These are phyloP conservation scores for Aquilaria malaccensis DNA, from an alignment of 345 rosid species.

Conservation along the genomic window DNA sequence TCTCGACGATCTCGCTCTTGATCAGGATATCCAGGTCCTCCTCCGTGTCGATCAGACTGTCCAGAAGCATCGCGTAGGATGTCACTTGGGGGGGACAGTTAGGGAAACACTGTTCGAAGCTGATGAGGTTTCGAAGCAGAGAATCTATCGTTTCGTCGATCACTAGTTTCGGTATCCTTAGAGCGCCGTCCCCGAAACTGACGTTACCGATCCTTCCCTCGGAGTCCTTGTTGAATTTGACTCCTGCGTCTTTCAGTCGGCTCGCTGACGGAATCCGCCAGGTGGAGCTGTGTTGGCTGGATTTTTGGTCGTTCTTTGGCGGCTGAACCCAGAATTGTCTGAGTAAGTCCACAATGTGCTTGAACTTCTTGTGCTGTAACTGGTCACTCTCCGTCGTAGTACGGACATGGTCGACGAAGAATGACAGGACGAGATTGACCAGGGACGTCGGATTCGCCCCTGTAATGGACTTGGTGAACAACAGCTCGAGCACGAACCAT, in stretches of 20 bases:
- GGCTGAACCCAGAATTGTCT: conserved; percentile 10
- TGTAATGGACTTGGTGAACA: no score
- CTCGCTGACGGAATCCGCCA: conserved; percentile 12
- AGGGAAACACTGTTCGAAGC: conserved; percentile 14
- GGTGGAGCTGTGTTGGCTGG: not conserved
- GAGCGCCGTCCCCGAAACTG: not conserved
- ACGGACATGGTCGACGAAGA: conserved; percentile 10
- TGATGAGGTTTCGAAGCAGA: conserved; percentile 8
- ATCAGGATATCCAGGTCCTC: conserved; percentile 15
- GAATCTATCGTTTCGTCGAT: conserved; percentile 10
- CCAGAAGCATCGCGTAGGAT: conserved; percentile 18
- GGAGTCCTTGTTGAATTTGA: not conserved
- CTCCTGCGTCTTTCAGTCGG: conserved; percentile 10
- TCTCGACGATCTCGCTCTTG: conserved; percentile 4
- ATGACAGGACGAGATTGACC: conserved; percentile 6
- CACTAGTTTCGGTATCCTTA: conserved; percentile 5
- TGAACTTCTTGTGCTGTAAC: not conserved
- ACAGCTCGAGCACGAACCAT: conserved; percentile 18
- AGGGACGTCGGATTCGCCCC: conserved; percentile 15
- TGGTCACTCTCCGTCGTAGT: not conserved
- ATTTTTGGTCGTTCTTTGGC: not conserved
- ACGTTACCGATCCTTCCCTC: conserved; percentile 13
- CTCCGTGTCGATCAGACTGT: conserved; percentile 13
- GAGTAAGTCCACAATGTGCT: conserved; percentile 20
- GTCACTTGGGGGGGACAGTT: conserved; percentile 11